A percentile compares a stretch with the other conserved stretches of the same genome.
Evolutionary conservation across 805 yeast species (phyloP).

Genomic region (Blastobotrys muscicola): DNA sequence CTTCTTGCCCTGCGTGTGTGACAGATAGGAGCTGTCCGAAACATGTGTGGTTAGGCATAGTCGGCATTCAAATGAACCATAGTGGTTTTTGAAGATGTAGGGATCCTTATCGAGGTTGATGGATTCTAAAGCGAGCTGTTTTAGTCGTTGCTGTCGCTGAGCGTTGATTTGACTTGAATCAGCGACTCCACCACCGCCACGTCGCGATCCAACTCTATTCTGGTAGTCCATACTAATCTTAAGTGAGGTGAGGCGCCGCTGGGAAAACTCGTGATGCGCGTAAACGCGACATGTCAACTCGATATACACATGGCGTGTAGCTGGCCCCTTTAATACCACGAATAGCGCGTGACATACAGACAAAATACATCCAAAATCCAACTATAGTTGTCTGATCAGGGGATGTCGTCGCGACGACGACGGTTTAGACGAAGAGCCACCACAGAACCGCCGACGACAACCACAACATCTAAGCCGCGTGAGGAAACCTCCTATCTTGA

Average conservation of each 20-base stretch:
- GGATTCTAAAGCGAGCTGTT: conserved; percentile 45
- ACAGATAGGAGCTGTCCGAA: conserved; percentile 67
- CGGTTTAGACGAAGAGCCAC: too few species aligned
- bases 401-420: too few species aligned
- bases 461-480: too few species aligned
- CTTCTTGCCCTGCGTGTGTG: conserved; percentile 77
- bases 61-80: conserved; percentile 79
- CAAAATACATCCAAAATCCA: too few species aligned
- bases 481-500: too few species aligned
- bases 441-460: too few species aligned
- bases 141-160: conserved; percentile 57
- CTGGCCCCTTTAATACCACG: neutral
- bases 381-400: too few species aligned
- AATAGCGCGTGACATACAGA: too few species aligned
- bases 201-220: conserved; percentile 80
- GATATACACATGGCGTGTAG: neutral
- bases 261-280: conserved; percentile 19
- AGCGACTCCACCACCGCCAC: conserved; percentile 86
- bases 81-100: conserved; percentile 70
- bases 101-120: conserved; percentile 51
- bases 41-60: conserved; percentile 77
- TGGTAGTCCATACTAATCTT: conserved; percentile 67
- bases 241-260: conserved; percentile 12
- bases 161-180: conserved; percentile 59
- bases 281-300: neutral